phyloP scores from a whole-genome alignment of 176 grass and related monocot genomes.

The Carex kokanica region DNA sequence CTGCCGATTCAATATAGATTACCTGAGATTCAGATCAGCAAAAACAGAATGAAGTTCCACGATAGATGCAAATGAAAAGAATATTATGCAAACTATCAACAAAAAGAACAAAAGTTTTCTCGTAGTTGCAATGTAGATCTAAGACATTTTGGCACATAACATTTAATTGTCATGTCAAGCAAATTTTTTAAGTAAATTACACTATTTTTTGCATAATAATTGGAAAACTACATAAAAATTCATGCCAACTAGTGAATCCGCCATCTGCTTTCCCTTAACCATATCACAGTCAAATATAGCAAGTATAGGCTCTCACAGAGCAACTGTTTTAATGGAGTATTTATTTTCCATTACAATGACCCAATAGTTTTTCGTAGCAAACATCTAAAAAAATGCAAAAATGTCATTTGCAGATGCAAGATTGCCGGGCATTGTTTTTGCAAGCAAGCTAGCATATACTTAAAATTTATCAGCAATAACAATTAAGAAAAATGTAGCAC shows the following conservation, averaged over 20 bases:
- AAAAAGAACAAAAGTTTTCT: not conserved
- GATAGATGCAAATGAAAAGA: slow-evolving; percentile 31
- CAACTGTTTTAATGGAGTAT: not conserved
- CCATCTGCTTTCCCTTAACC: not conserved
- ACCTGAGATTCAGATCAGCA: slow-evolving; percentile 41
- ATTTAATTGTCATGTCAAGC: not conserved
- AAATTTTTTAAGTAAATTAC: not conserved
- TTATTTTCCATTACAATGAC: not conserved
- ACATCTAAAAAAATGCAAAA: slow-evolving; percentile 18
- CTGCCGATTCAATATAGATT: slow-evolving; percentile 79
- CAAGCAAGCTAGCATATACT: not conserved
- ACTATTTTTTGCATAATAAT: not conserved
- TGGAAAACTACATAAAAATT: not conserved
- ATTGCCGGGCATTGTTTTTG: not conserved
- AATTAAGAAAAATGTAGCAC: slow-evolving; percentile 9
- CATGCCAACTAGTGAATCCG: not conserved
- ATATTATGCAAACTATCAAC: not conserved
- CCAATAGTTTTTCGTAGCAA: slow-evolving; percentile 7
- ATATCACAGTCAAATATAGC: not conserved
- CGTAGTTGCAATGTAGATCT: not conserved
- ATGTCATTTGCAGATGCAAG: not conserved
- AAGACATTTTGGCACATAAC: not conserved
- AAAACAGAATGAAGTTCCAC: slow-evolving; percentile 18
- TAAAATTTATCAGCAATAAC: not conserved
- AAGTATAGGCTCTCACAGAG: not conserved